phyloP scores from a whole-genome alignment of 495 filamentous ascomycete genomes.

The Margaritispora aquatica region DNA sequence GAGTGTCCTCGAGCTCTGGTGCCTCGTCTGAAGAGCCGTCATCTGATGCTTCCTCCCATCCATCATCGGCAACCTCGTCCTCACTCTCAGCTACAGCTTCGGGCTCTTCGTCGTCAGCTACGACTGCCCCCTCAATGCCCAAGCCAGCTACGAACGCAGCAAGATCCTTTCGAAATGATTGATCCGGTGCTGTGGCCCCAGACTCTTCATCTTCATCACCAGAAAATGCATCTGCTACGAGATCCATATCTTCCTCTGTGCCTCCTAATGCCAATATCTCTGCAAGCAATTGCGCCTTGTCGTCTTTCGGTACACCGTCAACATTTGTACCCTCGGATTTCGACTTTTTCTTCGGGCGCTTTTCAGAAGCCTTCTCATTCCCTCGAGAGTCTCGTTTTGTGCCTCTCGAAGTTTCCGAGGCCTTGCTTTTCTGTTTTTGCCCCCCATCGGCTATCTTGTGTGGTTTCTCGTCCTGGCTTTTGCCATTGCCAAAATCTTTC shows the following conservation, averaged over 20 bases:
- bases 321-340: constrained; percentile 29
- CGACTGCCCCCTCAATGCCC: constrained; percentile 16
- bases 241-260: constrained; percentile 64
- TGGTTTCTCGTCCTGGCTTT: constrained; percentile 25
- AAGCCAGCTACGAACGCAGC: constrained; percentile 22
- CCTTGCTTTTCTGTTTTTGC: neutral
- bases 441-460: neutral
- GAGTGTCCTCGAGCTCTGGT: constrained; percentile 24
- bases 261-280: constrained; percentile 75
- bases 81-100: constrained; percentile 18
- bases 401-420: constrained; percentile 27
- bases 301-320: constrained; percentile 18
- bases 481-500: constrained; percentile 22
- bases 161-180: constrained; percentile 19
- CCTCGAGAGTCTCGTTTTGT: constrained; percentile 47
- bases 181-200: constrained; percentile 5
- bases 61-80: constrained; percentile 20
- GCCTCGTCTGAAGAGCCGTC: constrained; percentile 8
- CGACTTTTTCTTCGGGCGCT: constrained; percentile 16
- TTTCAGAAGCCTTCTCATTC: constrained; percentile 33
- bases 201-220: constrained; percentile 23
- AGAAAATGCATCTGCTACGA: constrained; percentile 42
- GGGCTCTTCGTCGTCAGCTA: constrained; percentile 13
- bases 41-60: constrained; percentile 22
- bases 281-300: constrained; percentile 43